Conservation (phyloP, 2,329 filamentous ascomycete species). For the Teratosphaeriaceae sp. region DNA sequence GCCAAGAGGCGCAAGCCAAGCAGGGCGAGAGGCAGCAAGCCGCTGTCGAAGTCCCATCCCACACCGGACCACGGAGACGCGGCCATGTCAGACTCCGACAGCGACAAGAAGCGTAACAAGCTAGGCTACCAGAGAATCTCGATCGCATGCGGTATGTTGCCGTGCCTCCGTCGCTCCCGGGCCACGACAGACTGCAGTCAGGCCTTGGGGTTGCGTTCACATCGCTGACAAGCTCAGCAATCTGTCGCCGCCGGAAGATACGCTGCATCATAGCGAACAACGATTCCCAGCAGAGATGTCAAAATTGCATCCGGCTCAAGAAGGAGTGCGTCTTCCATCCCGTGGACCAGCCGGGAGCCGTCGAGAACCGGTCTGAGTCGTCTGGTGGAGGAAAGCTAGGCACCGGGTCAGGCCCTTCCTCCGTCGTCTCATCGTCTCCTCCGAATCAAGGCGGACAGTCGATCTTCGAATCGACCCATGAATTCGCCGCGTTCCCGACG, state of each 20-base stretch:
- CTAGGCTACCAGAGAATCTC: constrained; percentile 93
- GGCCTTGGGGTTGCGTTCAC: too few species aligned
- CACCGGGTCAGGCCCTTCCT: constrained; percentile 17
- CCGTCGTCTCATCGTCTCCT: constrained; percentile 21
- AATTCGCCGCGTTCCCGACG: constrained; percentile 12
- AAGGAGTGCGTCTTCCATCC: constrained; percentile 92
- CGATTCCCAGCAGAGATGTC: constrained; percentile 70
- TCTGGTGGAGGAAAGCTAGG: constrained; percentile 12
- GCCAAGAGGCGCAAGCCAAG: constrained; percentile 7
- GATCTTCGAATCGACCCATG: constrained; percentile 12
- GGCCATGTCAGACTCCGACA: constrained; percentile 44
- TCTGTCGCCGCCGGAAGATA: constrained; percentile 90
- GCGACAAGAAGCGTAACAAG: constrained; percentile 73
- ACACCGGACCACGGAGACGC: constrained; percentile 43
- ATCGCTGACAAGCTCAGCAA: constrained; percentile 50
- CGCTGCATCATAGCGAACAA: constrained; percentile 72
- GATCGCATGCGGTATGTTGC: constrained; percentile 88
- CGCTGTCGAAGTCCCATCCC: constrained; percentile 35
- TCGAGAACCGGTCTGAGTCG: constrained; percentile 21
- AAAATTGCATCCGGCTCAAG: constrained; percentile 88
- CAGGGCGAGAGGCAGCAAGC: constrained; percentile 35
- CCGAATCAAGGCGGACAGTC: constrained; percentile 11
- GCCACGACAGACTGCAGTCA: too few species aligned
- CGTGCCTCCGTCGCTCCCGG: too few species aligned
- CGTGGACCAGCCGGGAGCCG: constrained; percentile 52